phyloP scores from a whole-genome alignment of 1,284 basidiomycete genomes.

The Papiliotrema laurentii region DNA sequence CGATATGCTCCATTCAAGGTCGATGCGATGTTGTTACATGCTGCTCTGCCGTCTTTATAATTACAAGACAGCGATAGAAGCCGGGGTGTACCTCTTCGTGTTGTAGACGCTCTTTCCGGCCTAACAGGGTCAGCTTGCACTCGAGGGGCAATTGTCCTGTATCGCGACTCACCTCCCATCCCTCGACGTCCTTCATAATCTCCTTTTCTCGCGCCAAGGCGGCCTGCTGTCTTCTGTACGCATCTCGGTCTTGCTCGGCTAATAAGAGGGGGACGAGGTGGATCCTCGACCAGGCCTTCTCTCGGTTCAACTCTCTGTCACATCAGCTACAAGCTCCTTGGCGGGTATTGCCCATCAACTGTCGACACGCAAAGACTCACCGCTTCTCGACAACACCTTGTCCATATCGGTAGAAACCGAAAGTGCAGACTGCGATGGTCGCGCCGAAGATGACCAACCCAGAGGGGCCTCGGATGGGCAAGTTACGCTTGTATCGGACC shows the following conservation, averaged over 20 bases:
- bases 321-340: no score
- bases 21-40: no score
- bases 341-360: not conserved
- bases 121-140: not conserved
- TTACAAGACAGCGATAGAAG: slow-evolving; percentile 4
- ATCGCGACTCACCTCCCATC: slow-evolving; percentile 75
- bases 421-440: slow-evolving; percentile 77
- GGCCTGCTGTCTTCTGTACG: slow-evolving; percentile 77
- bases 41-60: no score
- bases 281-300: slow-evolving; percentile 94
- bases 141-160: not conserved
- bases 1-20: no score
- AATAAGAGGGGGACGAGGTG: slow-evolving; percentile 87
- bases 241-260: slow-evolving; percentile 89
- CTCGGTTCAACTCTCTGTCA: slow-evolving; percentile 90
- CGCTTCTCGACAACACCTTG: slow-evolving; percentile 86
- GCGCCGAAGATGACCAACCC: slow-evolving; percentile 81
- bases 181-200: slow-evolving; percentile 93
- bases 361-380: no score
- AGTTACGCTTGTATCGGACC: slow-evolving; percentile 92
- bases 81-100: slow-evolving; percentile 3
- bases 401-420: slow-evolving; percentile 89
- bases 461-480: slow-evolving; percentile 87
- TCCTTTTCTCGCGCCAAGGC: slow-evolving; percentile 73
- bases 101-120: slow-evolving; percentile 9